Base-by-base conservation (phyloP, 1,139 yeast species). In the Nakaseomyces bracarensis region DNA sequence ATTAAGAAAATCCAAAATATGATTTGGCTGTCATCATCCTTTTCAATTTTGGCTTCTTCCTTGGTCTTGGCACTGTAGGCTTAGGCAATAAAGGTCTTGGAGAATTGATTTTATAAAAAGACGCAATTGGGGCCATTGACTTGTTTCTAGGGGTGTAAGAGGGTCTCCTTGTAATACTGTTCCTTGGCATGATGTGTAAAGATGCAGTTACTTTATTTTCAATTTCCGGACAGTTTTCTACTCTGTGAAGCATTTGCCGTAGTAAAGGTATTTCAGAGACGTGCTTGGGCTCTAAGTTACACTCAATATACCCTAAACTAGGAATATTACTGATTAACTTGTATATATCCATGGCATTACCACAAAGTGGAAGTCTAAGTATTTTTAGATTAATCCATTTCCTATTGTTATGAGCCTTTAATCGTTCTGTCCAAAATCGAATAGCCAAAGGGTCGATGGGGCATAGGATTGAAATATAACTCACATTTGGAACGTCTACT, bases 31-130 rank as follows among this genome's bases (percentile, higher is more conserved):
- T 8, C 4, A 22, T 22, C 25, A 22, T 11, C 9, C 18, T 7
- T 19, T 30, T 18, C 22, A 30, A 30, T 18, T n/a, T 30, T 16
- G 34, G 34, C 18, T 30, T 30, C 34, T 30, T 30, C 13, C 8
- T 10, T 4, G 34, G 34, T 18, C 34, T 30, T 27, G 30, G 30
- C 30, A 27, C 10, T 26, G 28, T 13, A 2, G 30, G 18, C 18
- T 27, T 27, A 14, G 30, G 2, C 10, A 14, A 7, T 27, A 18
- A 14, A 7, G 18, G 18, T 14, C n/a, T 25, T 13, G 13, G 28
- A 9, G 13, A 18, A 14, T 27, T 6, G 30, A 13, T 27, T 14
- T 27, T 14, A 4, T 27, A n/a, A n/a, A n/a, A n/a, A n/a, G n/a
- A n/a, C n/a, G n/a, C n/a, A n/a, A n/a, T n/a, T n/a, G n/a, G n/a